Percentiles rank a stretch among this genome's conserved stretches.
phyloP scores from a whole-genome alignment of 306 rosid genomes.

The Oemleria cerasiformis region DNA sequence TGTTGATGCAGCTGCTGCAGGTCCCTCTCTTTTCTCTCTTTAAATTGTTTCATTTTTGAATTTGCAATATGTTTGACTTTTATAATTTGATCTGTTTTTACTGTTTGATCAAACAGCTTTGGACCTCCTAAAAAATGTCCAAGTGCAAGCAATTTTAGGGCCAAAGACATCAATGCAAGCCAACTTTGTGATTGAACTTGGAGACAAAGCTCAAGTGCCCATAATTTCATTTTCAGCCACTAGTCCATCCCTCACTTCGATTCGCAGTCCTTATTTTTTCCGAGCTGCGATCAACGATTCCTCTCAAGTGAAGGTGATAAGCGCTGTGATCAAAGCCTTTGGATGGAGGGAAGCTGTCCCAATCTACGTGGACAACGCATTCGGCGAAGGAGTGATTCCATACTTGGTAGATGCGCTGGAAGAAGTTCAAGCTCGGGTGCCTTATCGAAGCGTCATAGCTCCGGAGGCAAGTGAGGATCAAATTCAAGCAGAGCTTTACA shows the following conservation, averaged over 20 bases:
- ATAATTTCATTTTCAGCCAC: slow-evolving; percentile 34
- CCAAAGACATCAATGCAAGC: slow-evolving; percentile 30
- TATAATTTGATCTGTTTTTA: no score
- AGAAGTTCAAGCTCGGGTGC: slow-evolving; percentile 16
- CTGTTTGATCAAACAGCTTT: slow-evolving; percentile 23
- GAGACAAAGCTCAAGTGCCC: slow-evolving; percentile 35
- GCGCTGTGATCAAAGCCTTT: slow-evolving; percentile 20
- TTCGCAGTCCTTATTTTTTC: slow-evolving; percentile 24
- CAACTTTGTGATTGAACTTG: slow-evolving; percentile 24
- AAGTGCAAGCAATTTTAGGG: slow-evolving; percentile 47
- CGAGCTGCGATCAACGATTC: slow-evolving; percentile 16
- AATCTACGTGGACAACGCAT: slow-evolving; percentile 17
- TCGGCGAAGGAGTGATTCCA: slow-evolving; percentile 12
- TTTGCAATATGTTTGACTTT: no score
- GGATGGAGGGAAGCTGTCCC: slow-evolving; percentile 31
- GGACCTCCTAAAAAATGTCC: slow-evolving; percentile 42
- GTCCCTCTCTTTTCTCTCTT: not conserved
- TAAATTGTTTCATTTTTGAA: not conserved
- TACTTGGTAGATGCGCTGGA: slow-evolving; percentile 26
- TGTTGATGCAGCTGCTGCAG: slow-evolving; percentile 28
- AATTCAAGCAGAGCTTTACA: slow-evolving; percentile 22
- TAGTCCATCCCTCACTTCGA: slow-evolving; percentile 29
- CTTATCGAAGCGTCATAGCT: slow-evolving; percentile 18
- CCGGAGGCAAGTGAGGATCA: slow-evolving; percentile 11
- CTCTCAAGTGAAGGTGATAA: slow-evolving; percentile 28